A percentile compares a stretch with the other conserved stretches of the same genome.
Conservation (phyloP, 768 basidiomycete genomes). For the Inosperma sp. region DNA sequence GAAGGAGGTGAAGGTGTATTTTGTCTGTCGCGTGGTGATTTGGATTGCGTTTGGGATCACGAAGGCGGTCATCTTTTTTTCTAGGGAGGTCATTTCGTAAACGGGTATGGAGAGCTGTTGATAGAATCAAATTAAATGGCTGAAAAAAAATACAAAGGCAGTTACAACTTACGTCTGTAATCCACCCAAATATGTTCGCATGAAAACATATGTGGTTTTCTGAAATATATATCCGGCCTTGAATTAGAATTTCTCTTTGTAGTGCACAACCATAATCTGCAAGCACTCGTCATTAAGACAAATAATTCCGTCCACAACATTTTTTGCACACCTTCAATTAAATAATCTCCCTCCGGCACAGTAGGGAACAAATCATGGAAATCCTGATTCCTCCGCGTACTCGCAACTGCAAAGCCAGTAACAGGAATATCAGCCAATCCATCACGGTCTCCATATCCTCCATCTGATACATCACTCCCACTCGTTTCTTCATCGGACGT, state of each 20-base stretch:
- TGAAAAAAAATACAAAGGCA: not conserved
- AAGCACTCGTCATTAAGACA: slow-evolving; percentile 2
- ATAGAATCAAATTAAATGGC: not conserved
- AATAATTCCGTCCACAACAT: slow-evolving; percentile 5
- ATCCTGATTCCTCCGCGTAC: slow-evolving; percentile 88
- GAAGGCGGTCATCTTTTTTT: slow-evolving; percentile 97
- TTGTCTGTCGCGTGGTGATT: slow-evolving; percentile 73
- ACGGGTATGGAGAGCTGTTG: slow-evolving; percentile 81
- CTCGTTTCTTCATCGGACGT: slow-evolving; percentile 25
- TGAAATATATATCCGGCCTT: slow-evolving; percentile 94
- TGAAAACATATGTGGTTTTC: slow-evolving; percentile 99
- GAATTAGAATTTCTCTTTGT: slow-evolving; percentile 93
- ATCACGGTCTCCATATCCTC: slow-evolving; percentile 36
- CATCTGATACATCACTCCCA: slow-evolving; percentile 33
- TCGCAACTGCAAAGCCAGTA: slow-evolving; percentile 96
- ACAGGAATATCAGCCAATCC: slow-evolving; percentile 80
- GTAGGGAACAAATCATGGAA: slow-evolving; percentile 91
- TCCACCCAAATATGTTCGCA: slow-evolving; percentile 99
- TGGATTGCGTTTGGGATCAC: slow-evolving; percentile 97
- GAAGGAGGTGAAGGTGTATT: slow-evolving; percentile 96
- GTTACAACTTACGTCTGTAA: slow-evolving; percentile 74
- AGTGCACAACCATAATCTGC: slow-evolving; percentile 96
- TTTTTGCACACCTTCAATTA: slow-evolving; percentile 80
- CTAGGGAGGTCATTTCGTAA: slow-evolving; percentile 77
- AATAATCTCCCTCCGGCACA: slow-evolving; percentile 92